These are phyloP conservation scores for Agapanthus africanus DNA, from an alignment of 106 monocot species.

Conservation along the genomic window DNA sequence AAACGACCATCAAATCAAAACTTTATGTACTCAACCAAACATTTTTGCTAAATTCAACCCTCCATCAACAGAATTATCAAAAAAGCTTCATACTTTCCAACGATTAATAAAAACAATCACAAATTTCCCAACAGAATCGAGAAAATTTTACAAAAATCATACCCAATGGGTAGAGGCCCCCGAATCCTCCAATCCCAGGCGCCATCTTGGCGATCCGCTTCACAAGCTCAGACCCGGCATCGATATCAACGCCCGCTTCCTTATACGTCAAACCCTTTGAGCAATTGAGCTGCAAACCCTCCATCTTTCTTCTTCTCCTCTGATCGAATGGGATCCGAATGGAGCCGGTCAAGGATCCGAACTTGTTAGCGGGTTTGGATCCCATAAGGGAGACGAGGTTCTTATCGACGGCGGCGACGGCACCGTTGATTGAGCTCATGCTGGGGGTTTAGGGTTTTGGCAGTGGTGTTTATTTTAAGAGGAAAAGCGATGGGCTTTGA, in stretches of 20 bases:
- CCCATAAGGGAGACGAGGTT: too few species aligned
- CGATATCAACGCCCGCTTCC: constrained; percentile 84
- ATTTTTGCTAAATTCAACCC: too few species aligned
- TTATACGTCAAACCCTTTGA: constrained; percentile 55
- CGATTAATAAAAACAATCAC: not conserved
- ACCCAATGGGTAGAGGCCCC: constrained; percentile 73
- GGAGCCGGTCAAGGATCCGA: not conserved
- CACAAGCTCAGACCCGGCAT: constrained; percentile 84
- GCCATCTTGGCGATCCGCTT: constrained; percentile 75
- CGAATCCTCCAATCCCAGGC: constrained; percentile 77
- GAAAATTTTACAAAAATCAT: not conserved
- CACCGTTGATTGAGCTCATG: too few species aligned
- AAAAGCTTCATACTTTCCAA: too few species aligned
- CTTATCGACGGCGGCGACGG: too few species aligned
- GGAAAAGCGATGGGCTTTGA: too few species aligned
- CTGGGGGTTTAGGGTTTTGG: too few species aligned
- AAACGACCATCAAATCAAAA: too few species aligned
- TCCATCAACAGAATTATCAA: too few species aligned
- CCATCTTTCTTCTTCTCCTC: not conserved
- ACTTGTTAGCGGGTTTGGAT: constrained; percentile 4
- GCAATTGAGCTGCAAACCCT: not conserved
- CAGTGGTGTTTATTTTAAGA: too few species aligned
- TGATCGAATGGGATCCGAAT: not conserved
- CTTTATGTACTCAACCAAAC: too few species aligned
- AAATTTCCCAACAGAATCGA: not conserved